phyloP scores from a whole-genome alignment of 2,329 filamentous ascomycete genomes.

The Diaporthe aspalathi region DNA sequence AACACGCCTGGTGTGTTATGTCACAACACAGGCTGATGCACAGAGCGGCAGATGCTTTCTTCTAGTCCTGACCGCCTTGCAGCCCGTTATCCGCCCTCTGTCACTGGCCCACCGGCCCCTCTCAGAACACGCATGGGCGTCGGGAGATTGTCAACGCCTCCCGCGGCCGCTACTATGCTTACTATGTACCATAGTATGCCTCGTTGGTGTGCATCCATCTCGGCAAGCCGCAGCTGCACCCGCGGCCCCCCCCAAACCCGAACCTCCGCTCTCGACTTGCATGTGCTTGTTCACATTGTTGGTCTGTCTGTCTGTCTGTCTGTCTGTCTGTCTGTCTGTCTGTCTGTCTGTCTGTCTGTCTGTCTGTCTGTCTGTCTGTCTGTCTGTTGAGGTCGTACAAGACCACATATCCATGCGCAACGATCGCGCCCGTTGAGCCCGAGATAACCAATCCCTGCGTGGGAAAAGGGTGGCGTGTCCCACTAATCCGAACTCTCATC shows the following conservation, averaged over 20 bases:
- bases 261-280: slow-evolving; percentile 1
- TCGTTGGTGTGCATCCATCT: slow-evolving; percentile 3
- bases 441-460: slow-evolving; percentile 6
- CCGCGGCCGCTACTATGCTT: no score
- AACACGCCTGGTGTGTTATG: no score
- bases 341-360: slow-evolving; percentile 18
- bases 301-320: slow-evolving; percentile 17
- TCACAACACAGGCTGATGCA: no score
- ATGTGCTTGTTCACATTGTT: slow-evolving; percentile 23
- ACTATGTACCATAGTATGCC: background rate
- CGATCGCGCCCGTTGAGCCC: slow-evolving; percentile 19
- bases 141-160: slow-evolving; percentile 13
- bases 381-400: slow-evolving; percentile 11
- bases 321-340: slow-evolving; percentile 18
- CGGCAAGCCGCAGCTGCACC: slow-evolving; percentile 10
- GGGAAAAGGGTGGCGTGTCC: background rate
- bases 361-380: slow-evolving; percentile 21
- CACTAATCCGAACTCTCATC: background rate
- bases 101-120: background rate
- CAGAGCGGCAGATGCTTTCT: background rate
- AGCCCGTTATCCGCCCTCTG: slow-evolving; percentile 5
- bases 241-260: background rate
- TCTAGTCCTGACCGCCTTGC: slow-evolving; percentile 11
- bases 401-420: background rate
- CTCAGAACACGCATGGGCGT: background rate